Evolutionary conservation across 345 rosid genomes (phyloP).

Genomic region (Theobroma cacao): DNA sequence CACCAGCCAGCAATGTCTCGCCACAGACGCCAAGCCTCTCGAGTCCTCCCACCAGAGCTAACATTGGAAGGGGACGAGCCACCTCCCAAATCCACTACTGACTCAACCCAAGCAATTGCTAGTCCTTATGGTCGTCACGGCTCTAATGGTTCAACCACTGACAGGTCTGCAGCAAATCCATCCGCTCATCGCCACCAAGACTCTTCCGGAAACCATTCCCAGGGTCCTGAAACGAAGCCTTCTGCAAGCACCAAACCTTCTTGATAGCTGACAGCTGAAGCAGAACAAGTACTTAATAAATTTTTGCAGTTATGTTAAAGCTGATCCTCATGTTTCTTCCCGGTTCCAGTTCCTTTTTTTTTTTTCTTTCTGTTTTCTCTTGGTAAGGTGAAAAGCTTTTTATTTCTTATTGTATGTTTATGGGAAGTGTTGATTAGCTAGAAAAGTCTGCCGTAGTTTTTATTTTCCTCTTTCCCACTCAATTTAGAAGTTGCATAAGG

Average conservation of each 20-base stretch:
- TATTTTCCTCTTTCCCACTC: not conserved
- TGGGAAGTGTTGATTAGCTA: not conserved
- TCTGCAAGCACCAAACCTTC: constrained; percentile 3
- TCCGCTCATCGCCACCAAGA: not conserved
- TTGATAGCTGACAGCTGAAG: not conserved
- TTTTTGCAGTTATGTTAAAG: not conserved
- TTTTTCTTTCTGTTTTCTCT: not conserved
- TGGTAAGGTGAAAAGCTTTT: not conserved
- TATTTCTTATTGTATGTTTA: not conserved
- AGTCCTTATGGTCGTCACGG: not conserved
- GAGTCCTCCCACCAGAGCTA: constrained; percentile 15
- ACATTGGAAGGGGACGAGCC: not conserved
- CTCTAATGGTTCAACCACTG: not conserved
- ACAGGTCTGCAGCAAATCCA: not conserved
- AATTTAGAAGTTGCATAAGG: not conserved
- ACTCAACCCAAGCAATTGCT: not conserved
- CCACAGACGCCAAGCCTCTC: constrained; percentile 18
- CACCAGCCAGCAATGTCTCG: not conserved
- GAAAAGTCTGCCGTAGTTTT: not conserved
- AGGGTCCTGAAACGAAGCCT: not conserved
- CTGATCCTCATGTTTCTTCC: not conserved
- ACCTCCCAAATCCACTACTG: not conserved
- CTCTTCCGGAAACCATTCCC: not conserved
- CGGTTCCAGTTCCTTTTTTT: not conserved
- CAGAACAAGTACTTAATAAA: not conserved